These are phyloP conservation scores for Ascoidea tarda DNA, from an alignment of 805 yeast genomes.

Conservation along the genomic window DNA sequence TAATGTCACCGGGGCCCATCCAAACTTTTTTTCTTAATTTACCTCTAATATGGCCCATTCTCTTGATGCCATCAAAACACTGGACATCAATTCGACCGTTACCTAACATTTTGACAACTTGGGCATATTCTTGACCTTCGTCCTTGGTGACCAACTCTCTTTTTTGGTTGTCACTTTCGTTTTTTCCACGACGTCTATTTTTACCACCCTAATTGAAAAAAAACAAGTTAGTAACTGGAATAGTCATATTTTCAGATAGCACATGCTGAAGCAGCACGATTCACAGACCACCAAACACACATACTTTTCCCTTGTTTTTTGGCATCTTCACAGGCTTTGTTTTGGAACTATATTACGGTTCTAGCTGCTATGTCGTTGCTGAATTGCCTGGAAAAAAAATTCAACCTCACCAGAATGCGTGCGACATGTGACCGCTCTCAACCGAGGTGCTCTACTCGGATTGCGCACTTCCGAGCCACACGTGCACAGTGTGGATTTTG, in stretches of 20 bases:
- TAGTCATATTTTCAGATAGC: too few species aligned
- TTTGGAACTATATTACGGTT: too few species aligned
- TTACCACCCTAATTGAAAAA: constrained; percentile 49
- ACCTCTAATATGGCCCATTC: constrained; percentile 98
- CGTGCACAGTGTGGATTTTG: too few species aligned
- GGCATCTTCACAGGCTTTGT: constrained; percentile 34
- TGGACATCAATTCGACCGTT: constrained; percentile 92
- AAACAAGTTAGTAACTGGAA: neutral
- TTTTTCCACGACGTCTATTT: constrained; percentile 96
- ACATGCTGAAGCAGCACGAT: neutral
- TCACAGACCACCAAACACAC: neutral
- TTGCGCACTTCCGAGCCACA: too few species aligned
- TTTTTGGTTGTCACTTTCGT: constrained; percentile 79
- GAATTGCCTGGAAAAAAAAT: too few species aligned
- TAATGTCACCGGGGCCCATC: constrained; percentile 98
- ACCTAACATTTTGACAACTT: constrained; percentile 96
- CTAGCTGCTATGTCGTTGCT: too few species aligned
- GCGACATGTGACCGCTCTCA: too few species aligned
- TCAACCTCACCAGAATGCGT: too few species aligned
- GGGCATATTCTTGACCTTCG: constrained; percentile 98
- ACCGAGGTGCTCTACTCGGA: too few species aligned
- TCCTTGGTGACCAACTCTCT: constrained; percentile 87
- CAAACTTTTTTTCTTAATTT: constrained; percentile 98
- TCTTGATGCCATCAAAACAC: constrained; percentile 86
- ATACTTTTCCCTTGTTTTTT: constrained; percentile 48